Evolutionary conservation across 306 rosid genomes (phyloP).

Genomic region (Herpetospermum pedunculosum): DNA sequence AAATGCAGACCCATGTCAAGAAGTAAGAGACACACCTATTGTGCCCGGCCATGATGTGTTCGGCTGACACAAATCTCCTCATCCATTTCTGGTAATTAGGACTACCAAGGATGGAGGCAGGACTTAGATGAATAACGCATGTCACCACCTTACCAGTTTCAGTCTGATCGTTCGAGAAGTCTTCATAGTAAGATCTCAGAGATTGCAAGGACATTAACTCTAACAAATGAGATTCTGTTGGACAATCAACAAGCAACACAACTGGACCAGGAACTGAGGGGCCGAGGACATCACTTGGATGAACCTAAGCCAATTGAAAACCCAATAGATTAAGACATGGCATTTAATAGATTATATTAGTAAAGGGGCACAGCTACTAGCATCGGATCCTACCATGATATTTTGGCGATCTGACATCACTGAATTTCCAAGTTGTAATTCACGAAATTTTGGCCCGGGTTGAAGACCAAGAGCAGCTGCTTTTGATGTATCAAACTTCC

Average conservation of each 20-base stretch:
- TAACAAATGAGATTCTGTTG: conserved; percentile 67
- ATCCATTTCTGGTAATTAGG: conserved; percentile 73
- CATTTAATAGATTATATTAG: neutral
- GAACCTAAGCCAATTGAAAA: conserved; percentile 37
- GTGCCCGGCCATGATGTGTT: conserved; percentile 90
- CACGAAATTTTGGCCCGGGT: conserved; percentile 76
- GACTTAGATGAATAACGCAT: conserved; percentile 77
- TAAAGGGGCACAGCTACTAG: neutral
- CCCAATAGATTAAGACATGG: neutral
- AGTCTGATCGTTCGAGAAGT: conserved; percentile 25
- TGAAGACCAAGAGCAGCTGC: conserved; percentile 65
- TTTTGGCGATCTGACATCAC: conserved; percentile 68
- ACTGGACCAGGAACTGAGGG: conserved; percentile 90
- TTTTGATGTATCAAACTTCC: conserved; percentile 68
- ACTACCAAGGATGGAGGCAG: conserved; percentile 45
- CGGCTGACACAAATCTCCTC: conserved; percentile 61
- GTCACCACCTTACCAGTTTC: conserved; percentile 41
- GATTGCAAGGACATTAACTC: conserved; percentile 44
- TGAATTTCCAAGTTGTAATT: conserved; percentile 67
- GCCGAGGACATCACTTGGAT: conserved; percentile 87
- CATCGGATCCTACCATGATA: conserved; percentile 41
- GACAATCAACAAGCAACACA: conserved; percentile 90
- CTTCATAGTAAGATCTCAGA: conserved; percentile 39
- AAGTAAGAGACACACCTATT: conserved; percentile 39
- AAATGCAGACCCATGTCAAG: neutral